Evolutionary conservation across 1,284 basidiomycete genomes (phyloP), one percentile per base, ranked within the genome.

Genomic region (Cutaneotrichosporon cyanovorans): DNA sequence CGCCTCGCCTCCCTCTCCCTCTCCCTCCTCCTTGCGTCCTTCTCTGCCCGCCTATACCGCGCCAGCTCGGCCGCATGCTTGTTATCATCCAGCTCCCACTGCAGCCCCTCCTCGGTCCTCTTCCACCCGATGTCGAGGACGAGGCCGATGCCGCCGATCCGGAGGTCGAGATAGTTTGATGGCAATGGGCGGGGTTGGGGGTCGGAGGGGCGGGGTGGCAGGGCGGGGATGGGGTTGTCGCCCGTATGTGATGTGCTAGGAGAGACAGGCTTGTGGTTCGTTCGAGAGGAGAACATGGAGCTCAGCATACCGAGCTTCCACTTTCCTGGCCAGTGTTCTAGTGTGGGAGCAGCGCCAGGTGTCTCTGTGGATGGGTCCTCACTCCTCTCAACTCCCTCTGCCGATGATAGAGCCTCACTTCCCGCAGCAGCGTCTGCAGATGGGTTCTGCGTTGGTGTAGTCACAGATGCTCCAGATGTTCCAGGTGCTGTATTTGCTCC

Each of bases 51-150:
- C 15, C 43, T 35, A 14, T 37, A 44, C 12, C 35, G 35, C 23
- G 7, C 9, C 16, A 46, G 10, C 19, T 41, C 28, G 1, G 38
- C 45, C 5, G 45, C 39, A 16, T 37, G 30, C 34, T 40, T 30
- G 25, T 36, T 30, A 19, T 64, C 56, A 14, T 54, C 61, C 6
- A 62, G 47, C 45, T 69, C 66, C 60, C 60, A 69, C 22, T 41
- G 38, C 44, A 69, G 48, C 1, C 63, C 66, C 48, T 61, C 57
- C 30, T 63, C 61, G 0, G 59, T 59, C 21, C 66, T 48, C 8
- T 48, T 56, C 60, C 57, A 60, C 3, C 60, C 60, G 18, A 67
- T 48, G 53, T 69, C 66, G 15, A 67, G 33, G 0, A 69, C 53
- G 14, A 66, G 52, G 8, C 66, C 66, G 3, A 67, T 20, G 2